Conservation (phyloP, 371 early-diverging fungal genomes). For the Mortierella sp. region DNA sequence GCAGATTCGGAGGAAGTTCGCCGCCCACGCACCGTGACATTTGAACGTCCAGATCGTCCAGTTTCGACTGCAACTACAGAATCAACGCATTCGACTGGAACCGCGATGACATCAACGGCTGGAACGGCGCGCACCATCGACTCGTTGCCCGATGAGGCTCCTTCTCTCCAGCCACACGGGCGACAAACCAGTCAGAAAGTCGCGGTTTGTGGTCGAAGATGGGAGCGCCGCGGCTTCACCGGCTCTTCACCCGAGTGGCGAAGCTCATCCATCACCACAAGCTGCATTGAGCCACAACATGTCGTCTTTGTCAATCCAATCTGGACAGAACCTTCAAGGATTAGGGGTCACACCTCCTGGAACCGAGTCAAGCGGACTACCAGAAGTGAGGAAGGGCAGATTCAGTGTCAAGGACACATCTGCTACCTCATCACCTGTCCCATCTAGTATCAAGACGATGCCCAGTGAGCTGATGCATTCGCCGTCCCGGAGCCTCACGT, state of each 20-base stretch:
- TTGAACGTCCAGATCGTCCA: conserved; percentile 22
- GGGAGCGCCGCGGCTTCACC: conserved; percentile 21
- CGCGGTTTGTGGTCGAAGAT: conserved; percentile 72
- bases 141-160: conserved; percentile 21
- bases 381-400: conserved; percentile 53
- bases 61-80: conserved; percentile 23
- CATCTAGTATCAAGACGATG: conserved; percentile 33
- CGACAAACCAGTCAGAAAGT: conserved; percentile 58
- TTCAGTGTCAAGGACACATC: conserved; percentile 57
- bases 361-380: conserved; percentile 8
- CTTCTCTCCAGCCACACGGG: conserved; percentile 16
- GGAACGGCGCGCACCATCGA: conserved; percentile 20
- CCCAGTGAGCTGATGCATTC: conserved; percentile 25
- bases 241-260: conserved; percentile 14
- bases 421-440: conserved; percentile 28
- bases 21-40: conserved; percentile 41
- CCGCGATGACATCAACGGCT: conserved; percentile 1
- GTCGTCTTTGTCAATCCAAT: conserved; percentile 7
- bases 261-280: conserved; percentile 11
- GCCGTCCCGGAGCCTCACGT: conserved; percentile 46
- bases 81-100: conserved; percentile 15
- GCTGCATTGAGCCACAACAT: conserved; percentile 8
- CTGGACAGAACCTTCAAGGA: conserved; percentile 33
- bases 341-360: conserved; percentile 29
- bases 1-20: conserved; percentile 19